These are phyloP conservation scores for Grosmannia serpens DNA, from an alignment of 2,329 filamentous ascomycete genomes.

Conservation along the genomic window DNA sequence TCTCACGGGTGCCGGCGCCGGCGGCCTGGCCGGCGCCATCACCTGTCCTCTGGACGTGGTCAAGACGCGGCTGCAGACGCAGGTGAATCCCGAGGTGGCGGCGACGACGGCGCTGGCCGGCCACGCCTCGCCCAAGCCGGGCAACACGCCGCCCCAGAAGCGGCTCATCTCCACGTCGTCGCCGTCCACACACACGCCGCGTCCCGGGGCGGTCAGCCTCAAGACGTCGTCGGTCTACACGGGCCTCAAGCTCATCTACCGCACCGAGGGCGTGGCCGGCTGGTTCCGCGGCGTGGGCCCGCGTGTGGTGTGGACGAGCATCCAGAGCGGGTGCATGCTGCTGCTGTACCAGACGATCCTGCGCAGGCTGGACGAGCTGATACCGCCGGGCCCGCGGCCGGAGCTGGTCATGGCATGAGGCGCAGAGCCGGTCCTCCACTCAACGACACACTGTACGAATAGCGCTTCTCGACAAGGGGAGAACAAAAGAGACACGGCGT, in stretches of 20 bases:
- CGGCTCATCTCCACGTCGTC: slow-evolving; percentile 82
- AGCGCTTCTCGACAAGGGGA: background rate
- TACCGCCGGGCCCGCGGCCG: slow-evolving; percentile 19
- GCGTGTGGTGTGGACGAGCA: slow-evolving; percentile 89
- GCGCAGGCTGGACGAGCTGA: slow-evolving; percentile 54
- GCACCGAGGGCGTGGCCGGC: slow-evolving; percentile 73
- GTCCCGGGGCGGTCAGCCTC: slow-evolving; percentile 66
- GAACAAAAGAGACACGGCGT: background rate
- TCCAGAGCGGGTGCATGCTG: slow-evolving; percentile 94
- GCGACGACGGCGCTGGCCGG: background rate
- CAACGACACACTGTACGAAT: background rate
- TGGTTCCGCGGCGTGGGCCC: slow-evolving; percentile 95
- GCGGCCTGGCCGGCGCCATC: slow-evolving; percentile 84
- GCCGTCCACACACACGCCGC: slow-evolving; percentile 70
- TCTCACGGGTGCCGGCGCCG: slow-evolving; percentile 77
- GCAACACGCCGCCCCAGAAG: slow-evolving; percentile 33
- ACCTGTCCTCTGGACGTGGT: slow-evolving; percentile 96
- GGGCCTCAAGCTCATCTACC: slow-evolving; percentile 79
- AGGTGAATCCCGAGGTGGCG: slow-evolving; percentile 43
- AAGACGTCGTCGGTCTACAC: slow-evolving; percentile 83
- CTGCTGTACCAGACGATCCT: slow-evolving; percentile 87
- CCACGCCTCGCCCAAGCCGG: slow-evolving; percentile 6
- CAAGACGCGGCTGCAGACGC: slow-evolving; percentile 92
- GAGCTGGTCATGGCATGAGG: background rate
- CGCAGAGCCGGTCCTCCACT: background rate